Conservation (phyloP, 2,329 filamentous ascomycete genomes). For the Penicillium sp. region DNA sequence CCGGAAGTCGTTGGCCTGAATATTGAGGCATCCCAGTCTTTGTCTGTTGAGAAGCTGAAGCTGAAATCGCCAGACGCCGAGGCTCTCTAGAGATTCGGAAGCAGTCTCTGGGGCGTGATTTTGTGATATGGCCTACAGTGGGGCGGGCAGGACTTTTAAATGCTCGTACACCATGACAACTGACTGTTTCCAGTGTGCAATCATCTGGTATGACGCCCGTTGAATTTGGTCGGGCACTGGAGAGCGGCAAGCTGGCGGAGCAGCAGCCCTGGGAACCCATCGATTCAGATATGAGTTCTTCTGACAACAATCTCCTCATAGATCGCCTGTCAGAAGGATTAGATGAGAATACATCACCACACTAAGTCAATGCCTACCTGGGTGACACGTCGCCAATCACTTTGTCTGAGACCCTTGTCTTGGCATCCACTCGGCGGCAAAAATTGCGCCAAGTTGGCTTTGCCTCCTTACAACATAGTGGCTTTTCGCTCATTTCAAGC, state of each 20-base stretch:
- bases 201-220: slow-evolving; percentile 1
- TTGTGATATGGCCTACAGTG: neutral
- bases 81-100: neutral
- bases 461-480: slow-evolving; percentile 1
- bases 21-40: neutral
- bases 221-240: neutral
- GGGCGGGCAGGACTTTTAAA: neutral
- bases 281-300: neutral
- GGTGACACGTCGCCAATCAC: slow-evolving; percentile 1
- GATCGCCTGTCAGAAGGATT: neutral
- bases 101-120: slow-evolving; percentile 1
- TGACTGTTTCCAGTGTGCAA: neutral
- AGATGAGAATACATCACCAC: neutral
- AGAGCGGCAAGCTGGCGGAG: neutral
- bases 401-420: neutral
- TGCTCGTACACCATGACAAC: neutral
- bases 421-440: neutral
- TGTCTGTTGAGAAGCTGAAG: neutral
- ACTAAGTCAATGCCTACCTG: neutral
- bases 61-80: neutral
- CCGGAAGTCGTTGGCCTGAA: neutral
- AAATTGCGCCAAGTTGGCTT: neutral
- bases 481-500: neutral
- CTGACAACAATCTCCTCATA: neutral
- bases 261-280: neutral